A percentile compares a stretch with the other conserved stretches of the same genome.
Evolutionary conservation across 176 grass and related monocot species (phyloP).

Genomic region (Coix lacrymajobi): DNA sequence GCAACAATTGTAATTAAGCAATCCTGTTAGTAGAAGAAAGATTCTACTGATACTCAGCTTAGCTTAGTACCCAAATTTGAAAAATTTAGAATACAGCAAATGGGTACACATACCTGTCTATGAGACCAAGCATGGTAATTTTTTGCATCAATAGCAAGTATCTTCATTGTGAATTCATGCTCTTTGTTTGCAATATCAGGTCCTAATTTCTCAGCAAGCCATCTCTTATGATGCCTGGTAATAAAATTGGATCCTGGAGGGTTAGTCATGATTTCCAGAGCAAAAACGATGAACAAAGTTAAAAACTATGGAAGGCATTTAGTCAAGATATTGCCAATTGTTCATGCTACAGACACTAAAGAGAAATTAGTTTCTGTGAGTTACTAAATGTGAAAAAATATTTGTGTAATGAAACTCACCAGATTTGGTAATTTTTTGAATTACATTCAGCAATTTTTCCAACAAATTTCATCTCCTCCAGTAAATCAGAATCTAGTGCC

Average conservation of each 20-base stretch:
- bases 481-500: conserved; percentile 58
- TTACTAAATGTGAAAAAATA: background rate
- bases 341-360: background rate
- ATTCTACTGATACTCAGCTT: background rate
- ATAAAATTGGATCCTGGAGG: background rate
- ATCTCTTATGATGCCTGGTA: conserved; percentile 90
- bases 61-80: background rate
- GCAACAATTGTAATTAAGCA: conserved; percentile 24
- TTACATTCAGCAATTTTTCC: conserved; percentile 53
- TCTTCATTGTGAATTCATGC: conserved; percentile 66
- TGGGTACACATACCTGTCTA: conserved; percentile 59
- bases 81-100: background rate
- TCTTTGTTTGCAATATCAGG: conserved; percentile 63
- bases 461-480: conserved; percentile 69
- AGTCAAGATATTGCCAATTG: background rate
- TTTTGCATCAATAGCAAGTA: conserved; percentile 74
- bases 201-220: conserved; percentile 92
- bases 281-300: background rate
- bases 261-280: conserved; percentile 6
- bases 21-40: conserved; percentile 6
- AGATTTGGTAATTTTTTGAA: conserved; percentile 93
- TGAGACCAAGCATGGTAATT: conserved; percentile 99
- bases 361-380: background rate
- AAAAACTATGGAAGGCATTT: background rate
- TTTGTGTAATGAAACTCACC: conserved; percentile 41